Percentiles rank a stretch among this genome's conserved stretches.
These are phyloP conservation scores for Salvia miltiorrhiza DNA, from an alignment of 257 asterid species.

Conservation along the genomic window DNA sequence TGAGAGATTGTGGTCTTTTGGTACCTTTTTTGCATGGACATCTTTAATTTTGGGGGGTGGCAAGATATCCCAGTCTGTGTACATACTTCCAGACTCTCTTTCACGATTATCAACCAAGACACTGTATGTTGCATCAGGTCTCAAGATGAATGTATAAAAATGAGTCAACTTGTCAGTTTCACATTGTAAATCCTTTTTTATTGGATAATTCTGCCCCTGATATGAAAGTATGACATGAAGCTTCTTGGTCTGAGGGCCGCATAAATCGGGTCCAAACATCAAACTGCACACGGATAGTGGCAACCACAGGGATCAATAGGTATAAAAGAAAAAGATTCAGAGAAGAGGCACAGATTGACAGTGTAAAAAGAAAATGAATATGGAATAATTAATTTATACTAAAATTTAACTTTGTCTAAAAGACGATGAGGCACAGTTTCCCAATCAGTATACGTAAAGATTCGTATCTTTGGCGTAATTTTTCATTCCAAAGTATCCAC, in stretches of 20 bases:
- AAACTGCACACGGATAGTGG: conserved; percentile 42
- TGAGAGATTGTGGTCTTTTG: background rate
- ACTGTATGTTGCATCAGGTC: conserved; percentile 87
- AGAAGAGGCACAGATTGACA: background rate
- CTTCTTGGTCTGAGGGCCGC: conserved; percentile 92
- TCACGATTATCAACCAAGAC: conserved; percentile 81
- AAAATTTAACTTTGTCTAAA: background rate
- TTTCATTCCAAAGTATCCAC: background rate
- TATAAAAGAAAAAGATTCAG: background rate
- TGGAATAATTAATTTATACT: background rate
- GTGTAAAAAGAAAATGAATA: background rate
- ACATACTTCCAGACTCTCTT: conserved; percentile 87
- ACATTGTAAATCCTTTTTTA: conserved; percentile 87
- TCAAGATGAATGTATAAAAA: conserved; percentile 82
- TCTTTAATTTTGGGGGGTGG: conserved; percentile 87
- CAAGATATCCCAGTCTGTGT: conserved; percentile 87
- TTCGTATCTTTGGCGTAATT: background rate
- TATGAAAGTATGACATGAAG: conserved; percentile 78
- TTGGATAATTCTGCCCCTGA: conserved; percentile 84
- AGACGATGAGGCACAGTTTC: background rate
- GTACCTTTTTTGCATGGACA: conserved; percentile 70
- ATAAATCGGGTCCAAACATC: conserved; percentile 98
- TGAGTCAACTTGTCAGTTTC: conserved; percentile 93
- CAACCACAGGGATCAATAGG: background rate
- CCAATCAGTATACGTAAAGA: background rate